phyloP scores from a whole-genome alignment of 495 filamentous ascomycete species.

The Ascodesmis nigricans region DNA sequence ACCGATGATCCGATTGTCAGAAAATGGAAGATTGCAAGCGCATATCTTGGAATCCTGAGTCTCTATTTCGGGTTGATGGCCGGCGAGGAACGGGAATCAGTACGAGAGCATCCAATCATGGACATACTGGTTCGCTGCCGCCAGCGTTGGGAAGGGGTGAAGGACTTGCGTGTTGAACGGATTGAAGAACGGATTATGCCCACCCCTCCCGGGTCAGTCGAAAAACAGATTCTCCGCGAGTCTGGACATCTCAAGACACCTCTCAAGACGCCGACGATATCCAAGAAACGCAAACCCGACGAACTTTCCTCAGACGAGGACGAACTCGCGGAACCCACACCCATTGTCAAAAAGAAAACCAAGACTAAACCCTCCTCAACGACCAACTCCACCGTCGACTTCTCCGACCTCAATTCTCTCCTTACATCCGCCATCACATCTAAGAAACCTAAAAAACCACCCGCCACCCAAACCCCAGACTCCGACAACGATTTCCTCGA shows the following conservation, averaged over 20 bases:
- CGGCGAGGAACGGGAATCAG: conserved; percentile 24
- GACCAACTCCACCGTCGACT: conserved; percentile 28
- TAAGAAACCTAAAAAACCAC: conserved; percentile 16
- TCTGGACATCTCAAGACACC: too few species aligned
- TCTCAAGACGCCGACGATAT: conserved; percentile 2
- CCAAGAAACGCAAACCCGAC: too few species aligned
- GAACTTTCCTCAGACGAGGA: background rate
- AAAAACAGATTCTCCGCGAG: too few species aligned
- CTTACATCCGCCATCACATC: conserved; percentile 23
- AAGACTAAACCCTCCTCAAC: conserved; percentile 18
- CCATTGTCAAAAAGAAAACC: conserved; percentile 22
- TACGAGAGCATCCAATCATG: conserved; percentile 81
- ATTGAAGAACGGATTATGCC: conserved; percentile 8
- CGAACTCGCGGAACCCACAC: background rate
- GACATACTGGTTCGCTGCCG: conserved; percentile 56
- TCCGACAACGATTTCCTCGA: conserved; percentile 41
- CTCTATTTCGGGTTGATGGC: conserved; percentile 84
- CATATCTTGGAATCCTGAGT: conserved; percentile 63
- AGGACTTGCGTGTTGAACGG: conserved; percentile 29
- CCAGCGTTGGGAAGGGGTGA: conserved; percentile 56
- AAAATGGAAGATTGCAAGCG: conserved; percentile 51
- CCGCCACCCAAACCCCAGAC: conserved; percentile 7
- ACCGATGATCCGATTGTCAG: conserved; percentile 34
- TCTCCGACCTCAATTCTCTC: conserved; percentile 49
- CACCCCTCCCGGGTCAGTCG: too few species aligned